Conservation (phyloP, 2,329 filamentous ascomycete species). For the Boeremia exigua region DNA sequence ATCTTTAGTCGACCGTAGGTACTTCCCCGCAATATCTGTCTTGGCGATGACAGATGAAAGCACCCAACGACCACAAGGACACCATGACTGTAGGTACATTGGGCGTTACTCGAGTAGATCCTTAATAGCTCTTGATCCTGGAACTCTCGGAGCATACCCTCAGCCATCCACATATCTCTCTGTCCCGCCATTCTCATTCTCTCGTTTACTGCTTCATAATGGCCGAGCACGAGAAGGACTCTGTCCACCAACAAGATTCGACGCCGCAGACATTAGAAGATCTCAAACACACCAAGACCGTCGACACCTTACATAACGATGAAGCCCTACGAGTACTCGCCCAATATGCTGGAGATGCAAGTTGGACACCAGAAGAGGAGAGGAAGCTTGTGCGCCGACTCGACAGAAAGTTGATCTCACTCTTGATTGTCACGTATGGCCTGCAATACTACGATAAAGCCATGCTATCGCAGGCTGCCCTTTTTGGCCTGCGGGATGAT, state of each 20-base stretch:
- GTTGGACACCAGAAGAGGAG: conserved; percentile 54
- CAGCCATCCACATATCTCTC: not conserved
- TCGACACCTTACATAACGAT: conserved; percentile 29
- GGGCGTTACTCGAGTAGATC: not conserved
- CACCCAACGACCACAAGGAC: not conserved
- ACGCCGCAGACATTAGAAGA: conserved; percentile 5
- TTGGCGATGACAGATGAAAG: conserved; percentile 3
- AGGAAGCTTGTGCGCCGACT: conserved; percentile 32
- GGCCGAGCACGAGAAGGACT: not conserved
- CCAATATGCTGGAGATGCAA: conserved; percentile 50
- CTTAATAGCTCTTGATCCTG: not conserved
- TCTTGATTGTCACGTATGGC: conserved; percentile 36
- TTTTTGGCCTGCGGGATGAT: conserved; percentile 41
- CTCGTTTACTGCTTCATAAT: not conserved
- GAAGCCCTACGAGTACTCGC: conserved; percentile 20
- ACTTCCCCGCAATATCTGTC: conserved; percentile 3
- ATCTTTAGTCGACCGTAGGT: conserved; percentile 4
- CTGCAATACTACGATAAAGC: conserved; percentile 48
- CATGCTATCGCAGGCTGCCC: conserved; percentile 59
- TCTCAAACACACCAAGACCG: conserved; percentile 6
- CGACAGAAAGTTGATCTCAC: conserved; percentile 31
- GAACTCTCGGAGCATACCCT: not conserved
- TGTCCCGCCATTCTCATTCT: too few relatives aligned
- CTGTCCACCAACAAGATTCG: not conserved
- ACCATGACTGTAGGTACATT: not conserved